These are phyloP conservation scores for Prunella vulgaris DNA, from an alignment of 257 asterid genomes.

Conservation along the genomic window DNA sequence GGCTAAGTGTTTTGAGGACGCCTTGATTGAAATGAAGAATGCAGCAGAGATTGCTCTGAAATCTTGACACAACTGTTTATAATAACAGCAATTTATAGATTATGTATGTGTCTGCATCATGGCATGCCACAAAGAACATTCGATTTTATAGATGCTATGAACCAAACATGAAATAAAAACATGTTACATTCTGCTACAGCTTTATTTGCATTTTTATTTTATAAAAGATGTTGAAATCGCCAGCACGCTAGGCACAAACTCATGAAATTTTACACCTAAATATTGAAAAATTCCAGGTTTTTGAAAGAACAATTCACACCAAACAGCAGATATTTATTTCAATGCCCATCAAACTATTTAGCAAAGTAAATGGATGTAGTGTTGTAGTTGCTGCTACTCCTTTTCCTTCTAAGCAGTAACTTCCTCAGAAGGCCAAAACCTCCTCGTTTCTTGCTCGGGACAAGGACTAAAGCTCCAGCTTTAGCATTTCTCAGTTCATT, in stretches of 20 bases:
- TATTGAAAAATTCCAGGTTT: neutral
- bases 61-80: conserved; percentile 8
- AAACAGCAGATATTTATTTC: conserved; percentile 22
- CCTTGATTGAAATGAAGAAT: conserved; percentile 56
- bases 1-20: conserved; percentile 62
- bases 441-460: conserved; percentile 48
- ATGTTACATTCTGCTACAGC: neutral
- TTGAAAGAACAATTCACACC: neutral
- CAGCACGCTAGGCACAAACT: neutral
- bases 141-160: neutral
- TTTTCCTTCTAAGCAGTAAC: conserved; percentile 62
- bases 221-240: neutral
- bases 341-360: conserved; percentile 5
- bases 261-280: neutral
- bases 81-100: neutral
- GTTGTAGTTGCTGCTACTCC: conserved; percentile 35
- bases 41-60: conserved; percentile 32
- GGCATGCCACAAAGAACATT: too few relatives aligned
- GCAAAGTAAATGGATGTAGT: conserved; percentile 34
- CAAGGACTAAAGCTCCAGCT: conserved; percentile 45
- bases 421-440: conserved; percentile 56
- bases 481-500: conserved; percentile 20
- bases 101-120: neutral
- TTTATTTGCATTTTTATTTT: neutral
- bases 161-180: neutral